These are phyloP conservation scores for Ambrosiella xylebori DNA, from an alignment of 2,329 filamentous ascomycete species.

Conservation along the genomic window DNA sequence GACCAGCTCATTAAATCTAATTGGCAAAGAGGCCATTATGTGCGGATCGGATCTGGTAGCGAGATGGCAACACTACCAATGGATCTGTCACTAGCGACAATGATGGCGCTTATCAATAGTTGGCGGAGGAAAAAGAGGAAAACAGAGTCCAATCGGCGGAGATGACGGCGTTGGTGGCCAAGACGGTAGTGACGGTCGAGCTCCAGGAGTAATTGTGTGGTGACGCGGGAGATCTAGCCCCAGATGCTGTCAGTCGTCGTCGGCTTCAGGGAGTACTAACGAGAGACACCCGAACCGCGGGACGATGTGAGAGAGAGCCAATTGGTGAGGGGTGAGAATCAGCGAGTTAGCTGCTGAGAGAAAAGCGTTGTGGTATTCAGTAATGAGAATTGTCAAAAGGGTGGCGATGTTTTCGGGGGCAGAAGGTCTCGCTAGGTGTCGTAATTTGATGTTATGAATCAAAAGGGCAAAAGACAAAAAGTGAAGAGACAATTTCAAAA, in stretches of 20 bases:
- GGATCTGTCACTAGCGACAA: too few relatives aligned
- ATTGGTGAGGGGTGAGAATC: not conserved
- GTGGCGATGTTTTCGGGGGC: too few relatives aligned
- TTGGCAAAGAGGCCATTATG: constrained; percentile 55
- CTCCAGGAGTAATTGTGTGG: too few relatives aligned
- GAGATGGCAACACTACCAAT: too few relatives aligned
- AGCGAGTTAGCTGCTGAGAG: not conserved
- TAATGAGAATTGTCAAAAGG: not conserved
- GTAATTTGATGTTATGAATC: too few relatives aligned
- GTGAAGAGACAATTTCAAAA: not conserved
- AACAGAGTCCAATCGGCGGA: not conserved
- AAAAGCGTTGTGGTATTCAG: not conserved
- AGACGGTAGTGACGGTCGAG: not conserved
- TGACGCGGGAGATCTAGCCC: constrained; percentile 11
- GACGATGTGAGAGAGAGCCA: not conserved
- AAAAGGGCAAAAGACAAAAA: not conserved
- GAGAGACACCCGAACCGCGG: constrained; percentile 8
- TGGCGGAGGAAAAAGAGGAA: too few relatives aligned
- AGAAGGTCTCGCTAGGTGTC: too few relatives aligned
- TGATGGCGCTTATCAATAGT: too few relatives aligned
- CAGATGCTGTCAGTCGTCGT: not conserved
- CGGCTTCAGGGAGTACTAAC: constrained; percentile 9
- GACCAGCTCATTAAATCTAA: constrained; percentile 84
- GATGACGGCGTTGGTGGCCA: not conserved
- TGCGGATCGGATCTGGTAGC: too few relatives aligned